Evolutionary conservation across 768 basidiomycete genomes (phyloP).

Genomic region (Suillus discolor): DNA sequence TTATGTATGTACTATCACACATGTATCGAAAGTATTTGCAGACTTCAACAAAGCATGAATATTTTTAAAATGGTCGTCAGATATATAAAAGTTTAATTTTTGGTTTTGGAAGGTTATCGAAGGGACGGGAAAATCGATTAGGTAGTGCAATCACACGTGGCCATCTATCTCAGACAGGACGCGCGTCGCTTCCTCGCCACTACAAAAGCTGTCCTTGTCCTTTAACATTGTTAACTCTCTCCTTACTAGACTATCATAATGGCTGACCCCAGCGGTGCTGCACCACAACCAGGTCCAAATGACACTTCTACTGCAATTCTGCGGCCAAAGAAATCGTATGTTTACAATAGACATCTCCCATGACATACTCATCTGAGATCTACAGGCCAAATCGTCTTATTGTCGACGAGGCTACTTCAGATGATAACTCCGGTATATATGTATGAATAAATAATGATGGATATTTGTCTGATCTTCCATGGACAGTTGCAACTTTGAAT

Average conservation of each 20-base stretch:
- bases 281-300: constrained; percentile 83
- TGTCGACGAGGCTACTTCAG: constrained; percentile 90
- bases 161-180: constrained; percentile 22
- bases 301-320: constrained; percentile 95
- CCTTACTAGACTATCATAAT: constrained; percentile 27
- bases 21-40: background rate
- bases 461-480: constrained; percentile 17
- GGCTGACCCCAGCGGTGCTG: constrained; percentile 85
- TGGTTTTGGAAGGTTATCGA: constrained; percentile 12
- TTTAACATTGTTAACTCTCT: constrained; percentile 9
- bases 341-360: constrained; percentile 21
- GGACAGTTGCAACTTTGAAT: constrained; percentile 87
- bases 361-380: constrained; percentile 21
- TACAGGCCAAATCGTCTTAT: constrained; percentile 94
- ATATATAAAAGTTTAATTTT: too few relatives aligned
- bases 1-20: background rate
- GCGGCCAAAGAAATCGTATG: constrained; percentile 96
- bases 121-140: constrained; percentile 12
- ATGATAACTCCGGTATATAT: constrained; percentile 91
- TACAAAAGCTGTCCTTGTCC: constrained; percentile 16
- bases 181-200: constrained; percentile 30
- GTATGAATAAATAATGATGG: constrained; percentile 20
- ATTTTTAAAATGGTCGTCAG: too few relatives aligned
- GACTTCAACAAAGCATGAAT: too few relatives aligned
- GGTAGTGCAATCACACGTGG: constrained; percentile 14